Conservation (phyloP, 768 basidiomycete species). For the Fistulinella prunicolor region DNA sequence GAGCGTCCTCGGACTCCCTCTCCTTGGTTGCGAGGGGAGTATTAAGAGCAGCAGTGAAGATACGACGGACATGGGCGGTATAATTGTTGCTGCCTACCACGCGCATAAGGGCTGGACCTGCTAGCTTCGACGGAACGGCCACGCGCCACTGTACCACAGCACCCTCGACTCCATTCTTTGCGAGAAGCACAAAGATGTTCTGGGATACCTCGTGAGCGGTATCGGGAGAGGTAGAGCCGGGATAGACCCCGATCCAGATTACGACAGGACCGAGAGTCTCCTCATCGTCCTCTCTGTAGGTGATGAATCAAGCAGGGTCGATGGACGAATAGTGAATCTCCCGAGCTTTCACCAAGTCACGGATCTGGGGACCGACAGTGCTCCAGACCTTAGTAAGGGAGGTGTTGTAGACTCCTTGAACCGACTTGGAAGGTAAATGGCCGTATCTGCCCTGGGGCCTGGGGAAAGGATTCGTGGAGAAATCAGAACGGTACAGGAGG, state of each 20-base stretch:
- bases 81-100: no score
- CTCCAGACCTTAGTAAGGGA: neutral
- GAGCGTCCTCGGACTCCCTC: no score
- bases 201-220: slow-evolving; percentile 24
- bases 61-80: no score
- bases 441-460: neutral
- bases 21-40: no score
- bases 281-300: neutral
- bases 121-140: neutral
- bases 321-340: neutral
- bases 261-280: slow-evolving; percentile 11
- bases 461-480: neutral
- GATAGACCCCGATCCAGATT: slow-evolving; percentile 37
- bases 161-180: neutral
- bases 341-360: neutral
- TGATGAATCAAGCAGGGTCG: slow-evolving; percentile 1
- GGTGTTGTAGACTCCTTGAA: neutral
- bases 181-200: slow-evolving; percentile 3
- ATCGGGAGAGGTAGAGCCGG: slow-evolving; percentile 35
- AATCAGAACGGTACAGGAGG: neutral
- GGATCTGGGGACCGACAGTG: neutral
- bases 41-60: no score
- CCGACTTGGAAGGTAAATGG: neutral
- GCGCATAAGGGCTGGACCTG: neutral
- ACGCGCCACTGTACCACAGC: neutral